Base-by-base conservation (phyloP, 1,284 basidiomycete genomes). In the Rhodotorula glutinis region DNA sequence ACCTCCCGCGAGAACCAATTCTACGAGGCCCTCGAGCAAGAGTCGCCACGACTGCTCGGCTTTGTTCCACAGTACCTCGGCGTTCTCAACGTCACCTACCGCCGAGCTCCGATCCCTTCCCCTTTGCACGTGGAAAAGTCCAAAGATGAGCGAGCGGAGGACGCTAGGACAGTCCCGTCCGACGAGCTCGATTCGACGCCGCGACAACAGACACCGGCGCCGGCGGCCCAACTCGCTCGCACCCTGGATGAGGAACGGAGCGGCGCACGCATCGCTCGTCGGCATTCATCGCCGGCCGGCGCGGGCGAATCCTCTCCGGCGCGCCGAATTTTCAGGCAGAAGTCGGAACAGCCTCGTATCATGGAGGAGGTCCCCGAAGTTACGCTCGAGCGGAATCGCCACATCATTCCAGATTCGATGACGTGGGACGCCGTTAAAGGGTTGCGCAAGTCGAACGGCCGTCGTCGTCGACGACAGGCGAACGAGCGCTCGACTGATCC, bases 1-100 rank as follows among this genome's bases (percentile, higher is more conserved):
- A 92, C 97, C 21, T 93, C 91, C 27, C 86, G 93, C 58, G 95
- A 99, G 80, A 98, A 99, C 78, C 83, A 97, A 58, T 98, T 99
- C 77, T 99, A 99, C 78, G 95, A 99, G 79, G 87, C 93, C 2
- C 91, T 98, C 25, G 95, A 98, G 79, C 84, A 87, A 29, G 90
- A 94, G 74, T 91, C 92, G 0, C 95, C 95, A 0, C 90, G 89
- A 3, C 82, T 98, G 29, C 83, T 98, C 14, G 88, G 86, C 4
- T 98, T 93, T 77, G 95, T 98, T 63, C 95, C 95, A 16, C 88
- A 94, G 60, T 98, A 98, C 79, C 84, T 98, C 23, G 95, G 95
- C 25, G 96, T 98, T 59, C 94, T 98, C 89, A 86, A 98, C 55
- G 96, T 98, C 73, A 96, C 90, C 66, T 98, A 98, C 77, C 86